Percentiles rank a stretch among this genome's conserved stretches.
Conservation (phyloP, 1,284 basidiomycete genomes). For the Fomitopsis pinicola region DNA sequence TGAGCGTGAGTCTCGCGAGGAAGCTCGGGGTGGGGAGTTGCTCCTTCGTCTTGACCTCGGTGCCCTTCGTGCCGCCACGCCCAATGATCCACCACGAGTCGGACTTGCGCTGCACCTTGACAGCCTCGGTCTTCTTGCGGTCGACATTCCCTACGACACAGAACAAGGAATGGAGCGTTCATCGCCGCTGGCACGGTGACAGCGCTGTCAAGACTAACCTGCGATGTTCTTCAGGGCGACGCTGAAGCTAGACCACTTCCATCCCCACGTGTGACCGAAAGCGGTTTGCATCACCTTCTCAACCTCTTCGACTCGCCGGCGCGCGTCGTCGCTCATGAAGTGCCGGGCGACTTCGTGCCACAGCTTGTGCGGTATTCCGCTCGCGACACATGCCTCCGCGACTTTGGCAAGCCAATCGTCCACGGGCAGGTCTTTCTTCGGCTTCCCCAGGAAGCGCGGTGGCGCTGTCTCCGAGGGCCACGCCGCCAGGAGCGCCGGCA, state of each 20-base stretch:
- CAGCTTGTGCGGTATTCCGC: slow-evolving; percentile 61
- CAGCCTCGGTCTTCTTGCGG: slow-evolving; percentile 43
- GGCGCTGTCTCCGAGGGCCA: slow-evolving; percentile 1
- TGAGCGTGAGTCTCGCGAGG: background rate
- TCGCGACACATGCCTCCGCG: slow-evolving; percentile 54
- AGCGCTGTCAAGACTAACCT: slow-evolving; percentile 43
- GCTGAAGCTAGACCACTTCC: slow-evolving; percentile 73
- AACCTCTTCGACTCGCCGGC: slow-evolving; percentile 53
- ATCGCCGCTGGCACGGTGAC: background rate
- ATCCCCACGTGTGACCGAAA: slow-evolving; percentile 63
- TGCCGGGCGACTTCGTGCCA: slow-evolving; percentile 74
- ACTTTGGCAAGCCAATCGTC: slow-evolving; percentile 63
- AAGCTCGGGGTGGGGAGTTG: background rate
- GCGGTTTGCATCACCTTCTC: slow-evolving; percentile 63
- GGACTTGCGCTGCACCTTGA: slow-evolving; percentile 49
- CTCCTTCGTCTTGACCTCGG: slow-evolving; percentile 4
- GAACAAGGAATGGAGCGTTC: background rate
- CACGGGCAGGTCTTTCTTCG: slow-evolving; percentile 57
- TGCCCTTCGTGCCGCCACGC: slow-evolving; percentile 29
- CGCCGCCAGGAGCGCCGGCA: background rate
- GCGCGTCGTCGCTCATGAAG: slow-evolving; percentile 63
- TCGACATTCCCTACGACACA: slow-evolving; percentile 52
- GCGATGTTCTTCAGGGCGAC: slow-evolving; percentile 70
- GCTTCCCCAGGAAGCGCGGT: slow-evolving; percentile 57
- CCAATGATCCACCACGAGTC: slow-evolving; percentile 54